Base-by-base conservation (phyloP, 352 stramenopile genomes). In the Globisporangium iwayamae region DNA sequence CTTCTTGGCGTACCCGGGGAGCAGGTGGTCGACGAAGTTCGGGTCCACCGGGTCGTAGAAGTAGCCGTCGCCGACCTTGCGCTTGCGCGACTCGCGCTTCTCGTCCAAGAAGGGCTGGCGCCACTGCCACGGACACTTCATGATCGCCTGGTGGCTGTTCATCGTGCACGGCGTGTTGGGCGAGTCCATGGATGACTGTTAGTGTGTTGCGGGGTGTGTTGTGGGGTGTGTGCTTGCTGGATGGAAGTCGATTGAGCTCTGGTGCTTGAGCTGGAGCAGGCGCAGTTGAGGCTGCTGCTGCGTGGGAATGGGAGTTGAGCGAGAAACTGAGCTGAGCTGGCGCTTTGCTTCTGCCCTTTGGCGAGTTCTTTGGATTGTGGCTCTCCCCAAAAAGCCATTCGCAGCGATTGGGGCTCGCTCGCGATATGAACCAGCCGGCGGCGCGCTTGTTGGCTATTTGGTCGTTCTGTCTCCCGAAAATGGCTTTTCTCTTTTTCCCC, bases 71-170 rank as follows among this genome's bases (percentile, higher is more conserved):
- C 83, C 86, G 13, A 86, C 79, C 68, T 92, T 91, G 70, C 86
- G 86, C 74, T 94, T 94, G 69, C 85, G 82, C 67, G 78, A 90
- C 54, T 86, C 84, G 56, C 73, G 86, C 64, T 89, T 89, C 63
- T 91, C 86, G 57, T 93, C 86, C 56, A 94, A 69, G 69, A 94
- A 94, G 13, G 85, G 83, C 66, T 90, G 76, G 34, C 86, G 86
- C 86, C 86, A 94, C 60, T 94, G 86, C 86, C 86, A 94, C 28
- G 86, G 86, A 52, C 86, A 94, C 72, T 94, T 94, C 77, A 94
- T 88, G 69, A 94, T 93, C 47, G 86, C 82, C 66, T 91, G 81
- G 73, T 93, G 84, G 55, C 70, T 87, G 43, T 71, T 83, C 66
- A 77, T 78, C 32, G 70, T 55, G 70, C 62, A 80, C 45, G 73